Conservation (phyloP, 495 filamentous ascomycete species). For the Xylaria cubensis region DNA sequence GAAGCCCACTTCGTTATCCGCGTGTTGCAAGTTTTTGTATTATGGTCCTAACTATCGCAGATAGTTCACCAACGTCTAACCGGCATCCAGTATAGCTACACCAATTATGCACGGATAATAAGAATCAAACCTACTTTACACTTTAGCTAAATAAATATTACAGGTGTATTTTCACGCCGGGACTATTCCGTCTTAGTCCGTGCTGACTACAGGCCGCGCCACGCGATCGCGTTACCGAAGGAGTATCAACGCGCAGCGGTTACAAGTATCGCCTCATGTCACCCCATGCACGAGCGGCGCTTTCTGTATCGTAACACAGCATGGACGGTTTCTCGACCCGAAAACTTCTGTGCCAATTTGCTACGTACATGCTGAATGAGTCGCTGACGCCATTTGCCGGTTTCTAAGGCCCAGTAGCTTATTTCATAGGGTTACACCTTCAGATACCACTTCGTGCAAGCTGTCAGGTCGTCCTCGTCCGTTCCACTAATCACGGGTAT, state of each 20-base stretch:
- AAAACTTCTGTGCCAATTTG: too few relatives aligned
- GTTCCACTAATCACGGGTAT: not conserved
- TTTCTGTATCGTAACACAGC: not conserved
- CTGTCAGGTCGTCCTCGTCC: not conserved
- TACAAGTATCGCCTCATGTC: not conserved
- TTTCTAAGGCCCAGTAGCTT: not conserved
- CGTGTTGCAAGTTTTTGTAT: too few relatives aligned
- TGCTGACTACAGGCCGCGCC: not conserved
- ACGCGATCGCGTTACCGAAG: not conserved
- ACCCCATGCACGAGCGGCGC: not conserved
- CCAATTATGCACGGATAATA: too few relatives aligned
- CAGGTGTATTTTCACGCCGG: not conserved
- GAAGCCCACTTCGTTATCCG: too few relatives aligned
- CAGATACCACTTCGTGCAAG: not conserved
- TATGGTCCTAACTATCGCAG: too few relatives aligned
- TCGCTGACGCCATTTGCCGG: too few relatives aligned
- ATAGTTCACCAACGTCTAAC: too few relatives aligned
- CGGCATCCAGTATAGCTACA: too few relatives aligned
- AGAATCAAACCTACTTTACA: too few relatives aligned
- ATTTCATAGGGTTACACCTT: not conserved
- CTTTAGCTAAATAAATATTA: too few relatives aligned
- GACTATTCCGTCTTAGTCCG: not conserved
- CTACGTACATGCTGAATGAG: not conserved
- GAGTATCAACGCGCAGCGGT: not conserved
- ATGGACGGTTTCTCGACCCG: not conserved